Percentiles rank a stretch among this genome's conserved stretches.
phyloP scores from a whole-genome alignment of 2,329 filamentous ascomycete genomes.

The Domatiomyces globalis region DNA sequence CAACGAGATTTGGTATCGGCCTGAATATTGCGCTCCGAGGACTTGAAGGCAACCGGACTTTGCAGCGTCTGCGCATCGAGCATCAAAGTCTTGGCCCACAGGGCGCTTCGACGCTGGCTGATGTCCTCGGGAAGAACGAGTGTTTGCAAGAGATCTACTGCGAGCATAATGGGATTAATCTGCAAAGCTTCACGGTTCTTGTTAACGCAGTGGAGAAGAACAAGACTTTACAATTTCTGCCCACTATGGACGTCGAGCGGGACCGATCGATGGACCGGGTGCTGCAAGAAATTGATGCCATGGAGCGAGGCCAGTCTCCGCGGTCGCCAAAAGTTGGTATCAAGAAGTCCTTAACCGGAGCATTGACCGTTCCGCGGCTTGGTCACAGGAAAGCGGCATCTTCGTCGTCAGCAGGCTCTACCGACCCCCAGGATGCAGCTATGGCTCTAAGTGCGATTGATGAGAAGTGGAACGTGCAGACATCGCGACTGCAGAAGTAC shows the following conservation, averaged over 20 bases:
- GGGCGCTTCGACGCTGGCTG: slow-evolving; percentile 54
- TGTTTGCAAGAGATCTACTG: slow-evolving; percentile 53
- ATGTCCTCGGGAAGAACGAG: slow-evolving; percentile 51
- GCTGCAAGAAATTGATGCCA: slow-evolving; percentile 40
- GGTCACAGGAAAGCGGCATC: slow-evolving; percentile 12
- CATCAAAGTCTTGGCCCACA: slow-evolving; percentile 55
- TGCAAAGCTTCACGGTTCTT: slow-evolving; percentile 49
- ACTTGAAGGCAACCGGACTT: slow-evolving; percentile 47
- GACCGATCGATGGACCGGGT: slow-evolving; percentile 46
- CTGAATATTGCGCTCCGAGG: slow-evolving; percentile 53
- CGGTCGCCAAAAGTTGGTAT: slow-evolving; percentile 29
- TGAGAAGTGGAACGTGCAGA: slow-evolving; percentile 33
- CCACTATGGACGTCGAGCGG: slow-evolving; percentile 49
- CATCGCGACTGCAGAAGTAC: slow-evolving; percentile 30
- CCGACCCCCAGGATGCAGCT: slow-evolving; percentile 27
- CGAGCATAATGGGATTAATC: slow-evolving; percentile 53
- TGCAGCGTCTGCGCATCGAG: slow-evolving; percentile 51
- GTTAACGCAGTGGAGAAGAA: slow-evolving; percentile 57
- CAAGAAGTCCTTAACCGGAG: slow-evolving; percentile 30
- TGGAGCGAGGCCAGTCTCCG: slow-evolving; percentile 22
- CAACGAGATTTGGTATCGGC: slow-evolving; percentile 53
- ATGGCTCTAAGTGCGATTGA: slow-evolving; percentile 28
- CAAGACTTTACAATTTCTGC: slow-evolving; percentile 46
- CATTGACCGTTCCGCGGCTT: slow-evolving; percentile 22
- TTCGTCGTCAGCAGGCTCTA: slow-evolving; percentile 7